Percentiles rank a stretch among this genome's conserved stretches.
Conservation (phyloP, 1,139 yeast genomes). For the Diutina rugosa region DNA sequence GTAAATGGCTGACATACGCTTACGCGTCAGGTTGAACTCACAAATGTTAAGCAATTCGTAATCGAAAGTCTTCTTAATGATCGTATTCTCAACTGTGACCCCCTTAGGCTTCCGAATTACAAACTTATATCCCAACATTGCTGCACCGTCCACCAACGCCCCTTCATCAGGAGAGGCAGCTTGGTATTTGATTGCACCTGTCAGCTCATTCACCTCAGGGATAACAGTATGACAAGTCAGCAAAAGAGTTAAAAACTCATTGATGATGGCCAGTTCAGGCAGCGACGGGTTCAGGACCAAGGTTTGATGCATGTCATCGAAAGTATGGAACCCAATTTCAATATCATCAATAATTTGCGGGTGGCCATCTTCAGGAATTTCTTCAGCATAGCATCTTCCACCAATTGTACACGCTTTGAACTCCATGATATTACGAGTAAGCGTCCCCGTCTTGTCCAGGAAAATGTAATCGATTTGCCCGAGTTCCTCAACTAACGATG, state of each 20-base stretch:
- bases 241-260: conserved; percentile 70
- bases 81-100: conserved; percentile 38
- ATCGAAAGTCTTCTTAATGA: conserved; percentile 31
- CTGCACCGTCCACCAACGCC: conserved; percentile 95
- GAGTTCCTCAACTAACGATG: conserved; percentile 87
- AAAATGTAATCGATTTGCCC: conserved; percentile 94
- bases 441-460: conserved; percentile 93
- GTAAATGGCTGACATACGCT: conserved; percentile 93
- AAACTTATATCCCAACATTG: conserved; percentile 74
- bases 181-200: conserved; percentile 73
- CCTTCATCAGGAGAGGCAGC: conserved; percentile 99
- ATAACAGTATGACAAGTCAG: conserved; percentile 97
- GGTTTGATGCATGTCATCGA: conserved; percentile 40
- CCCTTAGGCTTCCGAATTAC: conserved; percentile 76
- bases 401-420: conserved; percentile 91
- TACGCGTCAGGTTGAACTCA: conserved; percentile 94
- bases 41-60: conserved; percentile 82
- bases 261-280: conserved; percentile 52
- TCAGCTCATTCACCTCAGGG: conserved; percentile 58
- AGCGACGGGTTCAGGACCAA: conserved; percentile 30
- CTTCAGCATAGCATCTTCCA: conserved; percentile 79
- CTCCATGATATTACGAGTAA: conserved; percentile 93
- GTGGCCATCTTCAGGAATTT: conserved; percentile 81
- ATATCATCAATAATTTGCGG: conserved; percentile 64
- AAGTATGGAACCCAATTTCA: conserved; percentile 70